These are phyloP conservation scores for Xerocomellus chrysenteron DNA, from an alignment of 768 basidiomycete genomes.

Conservation along the genomic window DNA sequence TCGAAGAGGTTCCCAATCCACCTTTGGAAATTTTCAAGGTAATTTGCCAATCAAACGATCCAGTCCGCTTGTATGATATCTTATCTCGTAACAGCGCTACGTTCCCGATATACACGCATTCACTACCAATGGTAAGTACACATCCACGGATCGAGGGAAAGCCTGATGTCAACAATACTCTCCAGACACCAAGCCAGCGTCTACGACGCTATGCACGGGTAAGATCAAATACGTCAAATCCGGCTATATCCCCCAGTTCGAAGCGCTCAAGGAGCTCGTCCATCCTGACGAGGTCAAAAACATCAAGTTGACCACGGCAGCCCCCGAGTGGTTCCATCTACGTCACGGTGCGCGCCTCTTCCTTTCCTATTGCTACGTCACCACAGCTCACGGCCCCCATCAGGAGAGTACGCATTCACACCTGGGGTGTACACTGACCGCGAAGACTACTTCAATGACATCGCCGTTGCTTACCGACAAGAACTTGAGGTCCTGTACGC, in stretches of 20 bases:
- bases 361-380: neutral
- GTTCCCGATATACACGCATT: constrained; percentile 27
- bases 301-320: constrained; percentile 71
- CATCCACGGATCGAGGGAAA: neutral
- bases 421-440: constrained; percentile 18
- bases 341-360: constrained; percentile 48
- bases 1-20: constrained; percentile 22
- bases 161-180: neutral
- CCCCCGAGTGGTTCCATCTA: constrained; percentile 72
- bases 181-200: constrained; percentile 22
- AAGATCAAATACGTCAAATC: constrained; percentile 63
- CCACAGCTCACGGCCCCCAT: neutral
- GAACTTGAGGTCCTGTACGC: constrained; percentile 47
- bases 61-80: neutral
- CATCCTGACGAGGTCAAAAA: constrained; percentile 59
- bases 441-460: constrained; percentile 50
- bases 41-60: neutral
- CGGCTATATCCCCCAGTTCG: constrained; percentile 64
- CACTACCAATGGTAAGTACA: constrained; percentile 14
- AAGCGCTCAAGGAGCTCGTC: constrained; percentile 56
- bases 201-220: constrained; percentile 39
- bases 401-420: constrained; percentile 25
- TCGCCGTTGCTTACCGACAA: constrained; percentile 44
- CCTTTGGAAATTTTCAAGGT: constrained; percentile 29
- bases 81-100: constrained; percentile 18